Base-by-base conservation (phyloP, 1,284 basidiomycete species). In the Cryptococcus sp. region DNA sequence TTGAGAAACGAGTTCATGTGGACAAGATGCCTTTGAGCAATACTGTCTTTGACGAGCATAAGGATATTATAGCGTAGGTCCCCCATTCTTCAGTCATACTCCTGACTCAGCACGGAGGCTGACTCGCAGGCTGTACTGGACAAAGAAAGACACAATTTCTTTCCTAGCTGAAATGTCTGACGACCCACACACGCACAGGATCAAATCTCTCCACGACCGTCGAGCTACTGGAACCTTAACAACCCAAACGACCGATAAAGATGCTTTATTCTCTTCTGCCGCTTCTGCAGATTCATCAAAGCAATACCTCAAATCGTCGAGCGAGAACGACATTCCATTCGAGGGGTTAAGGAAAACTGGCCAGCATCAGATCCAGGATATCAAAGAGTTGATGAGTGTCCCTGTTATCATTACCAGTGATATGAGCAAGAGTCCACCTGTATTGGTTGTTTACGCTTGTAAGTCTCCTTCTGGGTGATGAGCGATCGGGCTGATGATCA, bases 11-110 rank as follows among this genome's bases (percentile, higher is more conserved):
- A 45, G 91, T 98, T 2, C 94, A 98, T 67, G 88, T 94, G 45
- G 96, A 98, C 74, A 92, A 98, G 77, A 96, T 99, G 86, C 94
- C 96, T 16, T 89, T 94, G 50, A 89, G 93, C 85, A 94, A 93
- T 65, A 87, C 90, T 64, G 87, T 92, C 47, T 92, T 91, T 68
- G 93, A 98, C 66, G 93, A 97, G 75, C 88, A 92, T 74, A 81
- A 81, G 10, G 86, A 94, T 73, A 83, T 86, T 18, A 82, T 99
- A 11, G 71, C 70, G 61, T 71, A 45, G 55, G 64, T 60, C 23
- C 3, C 16, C 11, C 37, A n/a, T 19, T 44, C 13, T 7, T 23
- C 16, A 7, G 43, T 28, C 14, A 22, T 22, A 32, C 16, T 18
- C 23, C 23, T 45, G 39, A 23, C 85, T 41, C 18, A 13, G 13